Evolutionary conservation across 2,329 filamentous ascomycete genomes (phyloP), one percentile per base, ranked within the genome.

Genomic region (Claviceps fusiformis): DNA sequence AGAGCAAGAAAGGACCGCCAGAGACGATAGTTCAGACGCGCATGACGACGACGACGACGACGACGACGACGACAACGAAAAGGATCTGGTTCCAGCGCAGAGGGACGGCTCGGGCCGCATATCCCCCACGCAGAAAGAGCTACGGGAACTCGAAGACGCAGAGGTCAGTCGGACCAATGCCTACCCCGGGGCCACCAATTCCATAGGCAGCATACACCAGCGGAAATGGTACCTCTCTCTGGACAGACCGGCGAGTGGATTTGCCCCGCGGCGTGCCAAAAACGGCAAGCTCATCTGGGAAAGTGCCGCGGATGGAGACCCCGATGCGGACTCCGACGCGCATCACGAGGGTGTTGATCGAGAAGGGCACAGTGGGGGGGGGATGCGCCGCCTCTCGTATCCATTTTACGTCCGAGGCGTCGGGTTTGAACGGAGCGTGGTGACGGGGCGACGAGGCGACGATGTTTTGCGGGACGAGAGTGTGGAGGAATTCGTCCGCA

Each of bases 201-300:
- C 74, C 3, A 82, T 88, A 45, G 80, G 78, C 6, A 86, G 83
- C 43, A 71, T 87, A 4, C 78, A 87, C 61, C 83, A 87, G 64
- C 75, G 84, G 5, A 73, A 74, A 46, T 88, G 83, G 85, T 86
- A 80, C 57, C 62, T 87, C 19, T 78, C 78, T 11, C 70, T 88
- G 1, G 85, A 88, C 62, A 73, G 80, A 13, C 64, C 63, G 31
- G 76, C 73, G 5, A 81, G 77, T 52, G 83, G 83, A 5, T 85
- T 87, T 55, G 65, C 66, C 17, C 69, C 68, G 62, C 64, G 63
- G 52, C 64, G 59, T 58, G 55, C 37, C 37, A 39, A 53, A 17
- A 58, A 56, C n/a, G 41, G 41, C 13, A 56, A 58, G 31, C 33
- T 57, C 31, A 7, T 55, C 2, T 58, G 63, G 60, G 11, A 7